Evolutionary conservation across 83 land plant species (phyloP), one percentile per base, ranked within the genome.

Genomic region (Isoetes engelmannii): DNA sequence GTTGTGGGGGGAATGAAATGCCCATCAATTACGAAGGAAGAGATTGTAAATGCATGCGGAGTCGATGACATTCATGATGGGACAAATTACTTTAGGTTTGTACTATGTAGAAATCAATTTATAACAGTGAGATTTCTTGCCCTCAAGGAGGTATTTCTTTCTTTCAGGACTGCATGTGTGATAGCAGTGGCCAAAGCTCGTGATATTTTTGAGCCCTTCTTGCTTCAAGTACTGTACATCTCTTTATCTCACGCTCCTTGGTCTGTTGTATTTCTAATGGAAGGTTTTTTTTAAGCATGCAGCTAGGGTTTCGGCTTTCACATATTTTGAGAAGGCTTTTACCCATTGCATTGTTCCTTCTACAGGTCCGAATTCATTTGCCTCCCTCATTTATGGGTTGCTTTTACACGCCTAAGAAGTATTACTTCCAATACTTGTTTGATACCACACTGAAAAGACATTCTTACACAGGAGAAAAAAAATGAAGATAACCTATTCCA

Each of bases 61-160:
- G 96, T 93, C 42, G 98, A 93, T 72, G 98, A 93, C 75, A 85
- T 87, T 63, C 98, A 93, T 76, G 98, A 93, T 78, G 98, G 98
- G 47, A 86, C 98, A 48, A 93, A 89, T 73, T 93, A 93, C 72
- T 93, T 89, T 51, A 93, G 98, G 98, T 93, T 41, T 37, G 0
- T 10, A 7, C 5, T 0, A 0, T 8, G 3, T 59, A 12, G 1
- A 12, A 10, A 12, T 37, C 8, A 18, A 19, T 59, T 12, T 4
- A 12, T 59, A 3, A 12, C 8, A 12, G 3, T 7, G 4, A 59
- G 4, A 2, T 20, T 59, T 3, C 37, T 28, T 28, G 37, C 37
- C 37, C 37, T 28, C 37, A 28, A 28, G 37, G 20, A 15, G 17
- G 63, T 47, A 56, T n/a, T 58, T 41, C 61, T 61, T 19, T 68